Conservation (phyloP, 441 rosid genomes). For the Flueggea neowawraea region DNA sequence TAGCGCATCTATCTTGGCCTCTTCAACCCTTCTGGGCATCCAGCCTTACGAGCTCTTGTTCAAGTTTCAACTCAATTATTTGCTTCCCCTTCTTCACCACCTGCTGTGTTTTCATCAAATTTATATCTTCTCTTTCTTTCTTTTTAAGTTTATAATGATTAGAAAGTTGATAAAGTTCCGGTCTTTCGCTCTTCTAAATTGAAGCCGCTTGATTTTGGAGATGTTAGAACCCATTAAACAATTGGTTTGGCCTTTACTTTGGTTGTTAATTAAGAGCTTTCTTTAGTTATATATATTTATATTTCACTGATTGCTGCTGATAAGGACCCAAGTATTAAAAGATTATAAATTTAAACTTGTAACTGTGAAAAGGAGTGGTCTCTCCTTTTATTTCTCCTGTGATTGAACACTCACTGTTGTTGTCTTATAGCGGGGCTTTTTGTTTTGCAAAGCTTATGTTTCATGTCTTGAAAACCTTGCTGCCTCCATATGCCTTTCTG, state of each 20-base stretch:
- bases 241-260: conserved; percentile 44
- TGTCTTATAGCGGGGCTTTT: conserved; percentile 17
- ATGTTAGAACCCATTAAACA: conserved; percentile 31
- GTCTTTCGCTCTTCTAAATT: neutral
- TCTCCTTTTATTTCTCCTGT: neutral
- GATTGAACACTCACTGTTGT: conserved; percentile 11
- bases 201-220: conserved; percentile 25
- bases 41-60: conserved; percentile 8
- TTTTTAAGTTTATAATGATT: neutral
- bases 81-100: conserved; percentile 7
- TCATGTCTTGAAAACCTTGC: conserved; percentile 6
- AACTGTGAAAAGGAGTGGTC: conserved; percentile 22
- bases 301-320: conserved; percentile 14
- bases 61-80: conserved; percentile 9
- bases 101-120: neutral
- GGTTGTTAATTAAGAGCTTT: conserved; percentile 17
- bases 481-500: conserved; percentile 24
- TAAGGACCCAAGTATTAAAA: conserved; percentile 32
- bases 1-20: conserved; percentile 21
- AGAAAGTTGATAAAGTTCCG: neutral
- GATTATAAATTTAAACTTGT: conserved; percentile 16
- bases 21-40: conserved; percentile 17
- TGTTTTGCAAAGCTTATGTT: neutral
- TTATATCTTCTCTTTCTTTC: conserved; percentile 15
- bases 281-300: conserved; percentile 12